Conservation (phyloP, 2,329 filamentous ascomycete species). For the Dactylellina cionopaga region DNA sequence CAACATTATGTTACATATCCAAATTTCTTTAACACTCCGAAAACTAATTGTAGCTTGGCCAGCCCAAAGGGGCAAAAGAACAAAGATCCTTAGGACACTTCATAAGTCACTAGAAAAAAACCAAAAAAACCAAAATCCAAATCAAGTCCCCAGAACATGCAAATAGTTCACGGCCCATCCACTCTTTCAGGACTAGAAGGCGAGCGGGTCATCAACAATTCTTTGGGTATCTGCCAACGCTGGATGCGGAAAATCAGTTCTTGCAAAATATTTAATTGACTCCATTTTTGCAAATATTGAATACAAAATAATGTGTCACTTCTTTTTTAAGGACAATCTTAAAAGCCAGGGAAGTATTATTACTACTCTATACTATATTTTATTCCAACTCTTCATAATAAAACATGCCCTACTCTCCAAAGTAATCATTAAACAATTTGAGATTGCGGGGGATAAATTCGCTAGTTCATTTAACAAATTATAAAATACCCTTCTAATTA, state of each 20-base stretch:
- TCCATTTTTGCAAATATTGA: constrained; percentile 52
- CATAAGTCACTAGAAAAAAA: too few relatives aligned
- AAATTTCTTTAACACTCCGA: too few relatives aligned
- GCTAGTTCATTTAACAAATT: neutral
- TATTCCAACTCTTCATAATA: constrained; percentile 61
- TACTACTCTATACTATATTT: constrained; percentile 59
- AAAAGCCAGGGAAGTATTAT: constrained; percentile 58
- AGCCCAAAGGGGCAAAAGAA: too few relatives aligned
- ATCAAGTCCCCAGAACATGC: constrained; percentile 31
- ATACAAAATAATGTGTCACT: constrained; percentile 60
- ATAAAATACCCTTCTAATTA: constrained; percentile 12
- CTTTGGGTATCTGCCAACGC: constrained; percentile 63
- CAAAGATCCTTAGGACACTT: too few relatives aligned
- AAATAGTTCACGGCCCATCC: constrained; percentile 24
- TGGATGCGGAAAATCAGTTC: constrained; percentile 64
- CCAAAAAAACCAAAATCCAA: constrained; percentile 11
- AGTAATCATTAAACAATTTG: neutral
- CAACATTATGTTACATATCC: too few relatives aligned
- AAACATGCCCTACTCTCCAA: constrained; percentile 50
- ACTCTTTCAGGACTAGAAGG: neutral
- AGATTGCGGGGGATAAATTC: constrained; percentile 7
- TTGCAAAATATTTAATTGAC: constrained; percentile 61
- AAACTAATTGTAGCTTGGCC: too few relatives aligned
- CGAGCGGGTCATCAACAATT: constrained; percentile 52
- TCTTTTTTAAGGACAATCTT: constrained; percentile 64